Conservation (phyloP, 306 rosid genomes). For the Morella rubra region DNA sequence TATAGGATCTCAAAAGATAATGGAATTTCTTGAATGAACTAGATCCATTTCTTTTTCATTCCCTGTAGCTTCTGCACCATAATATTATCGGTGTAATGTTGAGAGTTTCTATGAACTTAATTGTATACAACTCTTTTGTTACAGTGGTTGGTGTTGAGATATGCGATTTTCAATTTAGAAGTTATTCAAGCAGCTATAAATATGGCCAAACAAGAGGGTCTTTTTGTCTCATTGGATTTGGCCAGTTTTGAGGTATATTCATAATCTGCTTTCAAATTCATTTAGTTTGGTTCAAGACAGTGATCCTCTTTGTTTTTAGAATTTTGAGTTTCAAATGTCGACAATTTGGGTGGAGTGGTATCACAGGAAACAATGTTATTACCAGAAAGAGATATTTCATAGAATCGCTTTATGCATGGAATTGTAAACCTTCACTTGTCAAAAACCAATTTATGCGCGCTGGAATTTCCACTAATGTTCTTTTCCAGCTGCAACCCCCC, state of each 20-base stretch:
- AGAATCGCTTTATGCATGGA: not conserved
- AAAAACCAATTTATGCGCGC: not conserved
- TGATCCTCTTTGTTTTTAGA: slow-evolving; percentile 1
- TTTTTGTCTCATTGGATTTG: slow-evolving; percentile 84
- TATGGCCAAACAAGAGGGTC: slow-evolving; percentile 83
- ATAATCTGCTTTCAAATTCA: slow-evolving; percentile 1
- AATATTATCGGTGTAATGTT: slow-evolving; percentile 20
- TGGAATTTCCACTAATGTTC: not conserved
- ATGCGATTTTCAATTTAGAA: slow-evolving; percentile 68
- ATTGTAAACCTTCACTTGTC: not conserved
- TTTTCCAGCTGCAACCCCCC: not conserved
- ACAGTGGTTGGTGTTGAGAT: slow-evolving; percentile 93
- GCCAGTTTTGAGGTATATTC: slow-evolving; percentile 96
- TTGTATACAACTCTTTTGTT: slow-evolving; percentile 35
- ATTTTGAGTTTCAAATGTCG: not conserved
- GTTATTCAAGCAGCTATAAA: slow-evolving; percentile 79
- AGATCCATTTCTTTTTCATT: slow-evolving; percentile 2
- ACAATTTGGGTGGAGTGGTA: not conserved
- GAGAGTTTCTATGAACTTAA: slow-evolving; percentile 31
- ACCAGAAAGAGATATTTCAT: not conserved
- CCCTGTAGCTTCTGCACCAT: not conserved
- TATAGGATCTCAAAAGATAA: not conserved
- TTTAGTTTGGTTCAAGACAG: not conserved
- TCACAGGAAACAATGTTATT: not conserved
- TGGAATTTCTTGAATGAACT: not conserved